phyloP scores from a whole-genome alignment of 208 protist species.

The Kentomonas sorsogonicus region DNA sequence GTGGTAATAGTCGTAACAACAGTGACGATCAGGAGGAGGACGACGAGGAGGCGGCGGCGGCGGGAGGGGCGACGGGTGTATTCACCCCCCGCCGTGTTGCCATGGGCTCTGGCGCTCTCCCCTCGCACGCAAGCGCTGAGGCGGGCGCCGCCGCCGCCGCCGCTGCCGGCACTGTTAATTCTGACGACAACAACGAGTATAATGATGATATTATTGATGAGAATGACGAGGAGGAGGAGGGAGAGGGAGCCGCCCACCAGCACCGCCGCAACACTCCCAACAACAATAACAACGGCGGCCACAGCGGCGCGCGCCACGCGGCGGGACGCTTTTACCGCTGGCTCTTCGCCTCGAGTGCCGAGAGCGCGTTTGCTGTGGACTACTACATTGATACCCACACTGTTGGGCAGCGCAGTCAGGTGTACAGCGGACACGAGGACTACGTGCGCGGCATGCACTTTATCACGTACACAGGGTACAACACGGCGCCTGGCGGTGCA shows the following conservation, averaged over 20 bases:
- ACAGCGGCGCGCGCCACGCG: not conserved
- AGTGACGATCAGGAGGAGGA: not conserved
- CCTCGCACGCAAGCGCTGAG: not conserved
- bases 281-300: too few relatives aligned
- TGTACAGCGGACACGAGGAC: conserved; percentile 65
- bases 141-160: too few relatives aligned
- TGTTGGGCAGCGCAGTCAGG: conserved; percentile 41
- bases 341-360: conserved; percentile 75
- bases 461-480: conserved; percentile 19
- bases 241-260: not conserved
- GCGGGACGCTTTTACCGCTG: conserved; percentile 15
- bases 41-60: not conserved
- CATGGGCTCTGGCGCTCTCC: not conserved
- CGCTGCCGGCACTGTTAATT: conserved; percentile 12
- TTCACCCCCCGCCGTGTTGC: not conserved
- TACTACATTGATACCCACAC: conserved; percentile 24
- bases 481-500: too few relatives aligned
- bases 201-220: not conserved
- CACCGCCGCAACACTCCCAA: not conserved
- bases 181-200: not conserved
- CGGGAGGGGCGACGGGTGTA: not conserved
- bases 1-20: too few relatives aligned
- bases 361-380: conserved; percentile 72
- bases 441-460: conserved; percentile 83
- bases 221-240: conserved; percentile 1